Percentiles rank a stretch among this genome's conserved stretches.
Evolutionary conservation across 345 rosid species (phyloP).

Genomic region (Citrus mangshanensis): DNA sequence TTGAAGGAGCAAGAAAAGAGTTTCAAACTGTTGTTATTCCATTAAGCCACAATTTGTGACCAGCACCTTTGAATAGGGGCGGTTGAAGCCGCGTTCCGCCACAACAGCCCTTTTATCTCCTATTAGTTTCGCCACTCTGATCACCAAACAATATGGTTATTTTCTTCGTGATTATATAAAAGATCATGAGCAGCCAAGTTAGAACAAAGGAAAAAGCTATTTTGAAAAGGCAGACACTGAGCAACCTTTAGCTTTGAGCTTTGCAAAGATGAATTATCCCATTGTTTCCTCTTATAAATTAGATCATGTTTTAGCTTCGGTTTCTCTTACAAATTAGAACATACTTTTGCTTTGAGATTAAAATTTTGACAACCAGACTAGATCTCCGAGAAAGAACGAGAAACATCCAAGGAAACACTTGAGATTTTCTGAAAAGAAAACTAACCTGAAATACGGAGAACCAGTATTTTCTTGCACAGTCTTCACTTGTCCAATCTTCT

Average conservation of each 20-base stretch:
- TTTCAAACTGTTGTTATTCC: constrained; percentile 25
- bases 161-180: background rate
- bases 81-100: constrained; percentile 87
- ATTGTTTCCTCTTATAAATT: no score
- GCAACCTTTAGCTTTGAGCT: background rate
- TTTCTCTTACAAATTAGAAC: no score
- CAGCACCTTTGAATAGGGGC: constrained; percentile 77
- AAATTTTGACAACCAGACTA: no score
- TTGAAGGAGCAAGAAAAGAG: background rate
- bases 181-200: background rate
- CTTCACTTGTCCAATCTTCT: constrained; percentile 63
- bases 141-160: background rate
- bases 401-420: background rate
- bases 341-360: no score
- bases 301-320: no score
- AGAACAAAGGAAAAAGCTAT: background rate
- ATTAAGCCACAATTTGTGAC: constrained; percentile 73
- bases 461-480: constrained; percentile 74
- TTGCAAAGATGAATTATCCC: no score
- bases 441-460: constrained; percentile 89
- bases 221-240: background rate
- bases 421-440: background rate
- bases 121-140: constrained; percentile 78
- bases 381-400: no score
- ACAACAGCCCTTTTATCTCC: constrained; percentile 93